Percentiles rank a stretch among this genome's conserved stretches.
Conservation (phyloP, 345 rosid species). For the Eucalyptus dawsonii region DNA sequence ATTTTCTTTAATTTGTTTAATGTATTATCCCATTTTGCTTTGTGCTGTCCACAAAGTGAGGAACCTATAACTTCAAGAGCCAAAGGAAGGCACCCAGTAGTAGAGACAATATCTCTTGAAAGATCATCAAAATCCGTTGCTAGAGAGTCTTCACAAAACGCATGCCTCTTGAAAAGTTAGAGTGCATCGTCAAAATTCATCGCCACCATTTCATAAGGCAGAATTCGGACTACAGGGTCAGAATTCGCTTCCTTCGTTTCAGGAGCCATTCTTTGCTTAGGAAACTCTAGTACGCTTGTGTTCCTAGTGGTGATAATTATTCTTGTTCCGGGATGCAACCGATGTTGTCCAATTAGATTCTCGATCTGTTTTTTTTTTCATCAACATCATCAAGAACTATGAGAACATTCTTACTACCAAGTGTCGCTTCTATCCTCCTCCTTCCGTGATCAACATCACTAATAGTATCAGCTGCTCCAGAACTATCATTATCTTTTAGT, state of each 20-base stretch:
- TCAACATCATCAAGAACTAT: no score
- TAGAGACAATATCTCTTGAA: accelerated
- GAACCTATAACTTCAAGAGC: no score
- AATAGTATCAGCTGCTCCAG: accelerated
- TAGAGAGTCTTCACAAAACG: accelerated
- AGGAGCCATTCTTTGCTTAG: no score
- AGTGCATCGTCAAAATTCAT: no score
- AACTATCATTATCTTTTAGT: accelerated
- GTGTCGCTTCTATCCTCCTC: background rate
- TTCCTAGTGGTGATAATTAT: no score
- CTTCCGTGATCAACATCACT: background rate
- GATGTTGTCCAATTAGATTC: no score
- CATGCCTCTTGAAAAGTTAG: no score
- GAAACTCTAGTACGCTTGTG: accelerated
- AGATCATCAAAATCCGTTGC: accelerated
- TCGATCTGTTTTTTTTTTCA: accelerated
- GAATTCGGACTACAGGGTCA: accelerated
- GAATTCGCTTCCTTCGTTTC: accelerated
- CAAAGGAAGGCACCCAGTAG: no score
- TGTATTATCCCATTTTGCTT: accelerated
- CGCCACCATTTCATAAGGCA: accelerated
- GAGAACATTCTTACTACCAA: no score
- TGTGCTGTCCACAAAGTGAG: accelerated
- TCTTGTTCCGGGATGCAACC: no score
- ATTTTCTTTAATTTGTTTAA: accelerated